Base-by-base conservation (phyloP, 306 rosid genomes). In the Dalbergia oliveri region DNA sequence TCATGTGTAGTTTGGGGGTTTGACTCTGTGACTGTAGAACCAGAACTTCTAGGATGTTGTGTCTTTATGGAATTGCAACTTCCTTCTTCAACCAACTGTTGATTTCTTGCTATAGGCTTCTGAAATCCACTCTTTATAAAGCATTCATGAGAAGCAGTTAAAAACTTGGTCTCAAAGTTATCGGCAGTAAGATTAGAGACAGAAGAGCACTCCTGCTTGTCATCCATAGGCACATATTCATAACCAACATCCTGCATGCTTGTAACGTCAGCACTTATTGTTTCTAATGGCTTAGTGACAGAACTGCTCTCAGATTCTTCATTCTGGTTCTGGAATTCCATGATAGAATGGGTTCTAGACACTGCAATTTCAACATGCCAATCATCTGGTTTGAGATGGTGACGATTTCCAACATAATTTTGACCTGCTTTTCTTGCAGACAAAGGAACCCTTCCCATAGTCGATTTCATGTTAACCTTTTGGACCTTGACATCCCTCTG, bases 221-320 rank as follows among this genome's bases (percentile, higher is more conserved):
- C 97, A 78, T 94, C 95, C 91, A 88, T 83, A 19, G 86, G 86
- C 49, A 87, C 91, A 83, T 90, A 91, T 49, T 92, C 94, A 81
- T 80, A 90, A 44, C 88, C 84, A 78, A 75, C 62, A 50, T 92
- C 90, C 53, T 84, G 93, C 73, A 83, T 77, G 83, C 91, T 87
- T 37, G 94, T 79, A 77, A 84, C 77, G 76, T 91, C 94, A 65
- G 87, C 75, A 57, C 92, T 94, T 82, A 71, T 68, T 77, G 93
- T 79, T 85, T 89, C 91, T 66, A 87, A 70, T n/a, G 87, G 85
- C 86, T 92, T 91, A 18, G 97, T 89, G 80, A 89, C 88, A 75
- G 91, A 88, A 82, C 95, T 90, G 77, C 90, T 83, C 83, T 91
- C 97, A 45, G 94, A 94, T 75, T 94, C 98, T 70, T 91, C 97